A percentile compares a stretch with the other conserved stretches of the same genome.
These are phyloP conservation scores for Mucor circinelloides DNA, from an alignment of 371 early-diverging fungal genomes.

Conservation along the genomic window DNA sequence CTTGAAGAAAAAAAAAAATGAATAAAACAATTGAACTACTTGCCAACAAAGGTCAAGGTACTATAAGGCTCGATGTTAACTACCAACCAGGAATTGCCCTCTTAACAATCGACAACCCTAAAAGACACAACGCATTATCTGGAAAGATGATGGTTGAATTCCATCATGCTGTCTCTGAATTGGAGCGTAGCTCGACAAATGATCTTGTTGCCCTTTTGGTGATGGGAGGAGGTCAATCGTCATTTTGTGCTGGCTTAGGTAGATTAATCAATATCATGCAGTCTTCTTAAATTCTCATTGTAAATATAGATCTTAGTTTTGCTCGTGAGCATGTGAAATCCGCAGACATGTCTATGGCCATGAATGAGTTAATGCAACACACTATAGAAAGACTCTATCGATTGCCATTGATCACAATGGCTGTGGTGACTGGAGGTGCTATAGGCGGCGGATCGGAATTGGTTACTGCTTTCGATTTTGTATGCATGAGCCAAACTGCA, in stretches of 20 bases:
- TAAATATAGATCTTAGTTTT: slow-evolving; percentile 50
- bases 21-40: slow-evolving; percentile 6
- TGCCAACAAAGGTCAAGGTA: slow-evolving; percentile 41
- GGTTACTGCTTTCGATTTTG: slow-evolving; percentile 64
- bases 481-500: slow-evolving; percentile 46
- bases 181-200: slow-evolving; percentile 30
- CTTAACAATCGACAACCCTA: slow-evolving; percentile 54
- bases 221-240: slow-evolving; percentile 51
- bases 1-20: too few relatives aligned
- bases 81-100: slow-evolving; percentile 53
- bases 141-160: slow-evolving; percentile 77
- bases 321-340: slow-evolving; percentile 52
- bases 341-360: slow-evolving; percentile 43
- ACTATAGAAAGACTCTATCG: slow-evolving; percentile 57
- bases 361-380: slow-evolving; percentile 66
- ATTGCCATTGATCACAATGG: slow-evolving; percentile 64
- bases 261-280: slow-evolving; percentile 1
- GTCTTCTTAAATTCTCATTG: background rate
- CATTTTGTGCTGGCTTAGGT: slow-evolving; percentile 74
- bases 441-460: slow-evolving; percentile 80
- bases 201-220: slow-evolving; percentile 56
- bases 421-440: slow-evolving; percentile 66
- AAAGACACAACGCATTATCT: slow-evolving; percentile 65
- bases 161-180: slow-evolving; percentile 51
- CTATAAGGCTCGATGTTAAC: slow-evolving; percentile 38